Conservation (phyloP, 495 filamentous ascomycete genomes). For the Chaetomidium leptoderma region DNA sequence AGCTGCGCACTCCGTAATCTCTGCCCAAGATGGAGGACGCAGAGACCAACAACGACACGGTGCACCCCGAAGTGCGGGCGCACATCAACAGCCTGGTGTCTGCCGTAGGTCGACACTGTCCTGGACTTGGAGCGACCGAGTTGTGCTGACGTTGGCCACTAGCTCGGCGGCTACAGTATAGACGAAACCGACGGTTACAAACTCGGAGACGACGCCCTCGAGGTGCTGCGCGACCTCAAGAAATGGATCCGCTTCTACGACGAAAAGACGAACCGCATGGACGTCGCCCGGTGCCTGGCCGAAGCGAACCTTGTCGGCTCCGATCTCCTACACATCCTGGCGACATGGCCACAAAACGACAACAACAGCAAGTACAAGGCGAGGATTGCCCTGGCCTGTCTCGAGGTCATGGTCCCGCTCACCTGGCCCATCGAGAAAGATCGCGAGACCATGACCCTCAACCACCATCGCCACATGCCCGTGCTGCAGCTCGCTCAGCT, state of each 20-base stretch:
- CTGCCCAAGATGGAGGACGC: slow-evolving; percentile 46
- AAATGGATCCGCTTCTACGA: slow-evolving; percentile 95
- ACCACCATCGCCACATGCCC: slow-evolving; percentile 85
- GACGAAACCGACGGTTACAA: slow-evolving; percentile 77
- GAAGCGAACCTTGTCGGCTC: slow-evolving; percentile 89
- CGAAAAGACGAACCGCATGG: slow-evolving; percentile 87
- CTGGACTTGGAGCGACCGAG: not conserved
- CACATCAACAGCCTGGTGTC: slow-evolving; percentile 88
- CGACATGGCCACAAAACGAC: slow-evolving; percentile 67
- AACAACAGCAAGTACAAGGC: slow-evolving; percentile 72
- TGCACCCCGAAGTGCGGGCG: slow-evolving; percentile 85
- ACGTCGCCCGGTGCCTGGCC: slow-evolving; percentile 88
- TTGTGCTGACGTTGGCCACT: slow-evolving; percentile 9
- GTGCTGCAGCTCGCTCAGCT: slow-evolving; percentile 84
- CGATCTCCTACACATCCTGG: slow-evolving; percentile 86
- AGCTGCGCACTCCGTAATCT: slow-evolving; percentile 12
- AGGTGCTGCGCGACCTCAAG: slow-evolving; percentile 86
- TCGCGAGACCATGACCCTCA: slow-evolving; percentile 72
- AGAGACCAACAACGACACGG: slow-evolving; percentile 49
- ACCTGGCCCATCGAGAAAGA: slow-evolving; percentile 92
- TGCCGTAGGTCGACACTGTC: slow-evolving; percentile 62
- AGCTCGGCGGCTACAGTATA: slow-evolving; percentile 84
- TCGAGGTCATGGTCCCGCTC: slow-evolving; percentile 89
- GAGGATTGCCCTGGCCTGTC: slow-evolving; percentile 65
- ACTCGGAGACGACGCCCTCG: slow-evolving; percentile 88